Base-by-base conservation (phyloP, 768 basidiomycete genomes). In the Xerocomellus chrysenteron region DNA sequence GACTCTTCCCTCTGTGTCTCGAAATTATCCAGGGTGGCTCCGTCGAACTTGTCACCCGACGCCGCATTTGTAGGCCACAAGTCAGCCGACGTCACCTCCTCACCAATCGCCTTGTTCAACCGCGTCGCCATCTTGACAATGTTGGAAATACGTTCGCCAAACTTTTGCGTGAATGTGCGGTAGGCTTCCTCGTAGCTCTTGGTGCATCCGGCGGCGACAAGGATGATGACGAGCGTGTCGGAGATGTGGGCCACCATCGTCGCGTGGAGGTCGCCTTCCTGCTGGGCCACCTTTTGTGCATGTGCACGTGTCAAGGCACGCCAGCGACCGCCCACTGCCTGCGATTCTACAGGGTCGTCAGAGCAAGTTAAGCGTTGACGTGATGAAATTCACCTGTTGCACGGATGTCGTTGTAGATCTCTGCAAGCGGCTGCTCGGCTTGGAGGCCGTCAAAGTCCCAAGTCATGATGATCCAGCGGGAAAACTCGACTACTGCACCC, bases 71-170 rank as follows among this genome's bases (percentile, higher is more conserved):
- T 62, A 17, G 80, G 74, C 65, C 84, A 81, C 56, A 86, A 62
- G 59, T 86, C 84, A 50, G 79, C 80, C 2, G 78, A 80, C 2
- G 81, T 81, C 45, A 87, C 74, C 49, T 80, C 81, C 66, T 85
- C 82, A 1, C 84, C 83, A 47, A 85, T 77, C 12, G 79, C 80
- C 65, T 79, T 82, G 60, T 73, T 72, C 35, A 73, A 41, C 37
- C 69, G 62, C 1, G 62, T 46, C 0, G 73, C 68, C 68, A 70
- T 63, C 50, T 65, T 71, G 36, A 74, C 73, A 2, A 73, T 58
- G 47, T 73, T 74, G 47, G 70, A 69, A 6, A 73, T 45, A 9
- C 70, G 73, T 47, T 73, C 73, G 5, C 71, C 73, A 19, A 75
- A 74, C 57, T 66, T 68, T 62, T 70, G 70, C 4, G 70, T 64